Evolutionary conservation across 805 yeast species (phyloP).

Genomic region (Kluyveromyces starmeri): DNA sequence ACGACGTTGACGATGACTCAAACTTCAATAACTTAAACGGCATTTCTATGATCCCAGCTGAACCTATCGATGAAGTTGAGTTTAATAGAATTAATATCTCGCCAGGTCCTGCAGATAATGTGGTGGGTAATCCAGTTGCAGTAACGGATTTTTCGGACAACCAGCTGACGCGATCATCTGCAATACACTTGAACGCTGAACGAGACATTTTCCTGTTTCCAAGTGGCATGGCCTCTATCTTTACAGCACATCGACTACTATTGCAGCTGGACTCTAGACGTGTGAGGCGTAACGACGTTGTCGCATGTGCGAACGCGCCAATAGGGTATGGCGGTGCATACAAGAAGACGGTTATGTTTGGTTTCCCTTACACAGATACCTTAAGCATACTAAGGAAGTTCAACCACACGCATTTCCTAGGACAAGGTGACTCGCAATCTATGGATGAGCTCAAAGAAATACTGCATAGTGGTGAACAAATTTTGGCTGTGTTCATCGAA

Average conservation of each 20-base stretch:
- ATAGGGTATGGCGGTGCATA: conserved; percentile 26
- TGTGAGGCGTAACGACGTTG: conserved; percentile 18
- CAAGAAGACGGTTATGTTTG: conserved; percentile 80
- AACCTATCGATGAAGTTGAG: conserved; percentile 18
- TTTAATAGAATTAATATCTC: conserved; percentile 6
- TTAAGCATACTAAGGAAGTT: conserved; percentile 76
- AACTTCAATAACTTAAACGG: not conserved
- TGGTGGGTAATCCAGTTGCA: not conserved
- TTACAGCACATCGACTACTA: conserved; percentile 61
- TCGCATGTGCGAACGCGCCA: conserved; percentile 11
- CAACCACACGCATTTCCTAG: conserved; percentile 86
- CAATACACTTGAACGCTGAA: conserved; percentile 27
- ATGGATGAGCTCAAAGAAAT: conserved; percentile 49
- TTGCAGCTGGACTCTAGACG: conserved; percentile 31
- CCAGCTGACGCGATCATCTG: not conserved
- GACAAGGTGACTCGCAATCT: conserved; percentile 69
- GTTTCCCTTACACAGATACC: conserved; percentile 94
- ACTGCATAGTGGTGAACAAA: conserved; percentile 54
- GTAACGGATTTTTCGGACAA: not conserved
- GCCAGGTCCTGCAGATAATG: not conserved
- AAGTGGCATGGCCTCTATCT: conserved; percentile 89
- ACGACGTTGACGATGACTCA: conserved; percentile 1
- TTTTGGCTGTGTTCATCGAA: conserved; percentile 80
- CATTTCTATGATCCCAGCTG: conserved; percentile 22
- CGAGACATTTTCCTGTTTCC: conserved; percentile 79